Evolutionary conservation across 305 asterid genomes (phyloP), one percentile per base, ranked within the genome.

Genomic region (Fraxinus baroniana): DNA sequence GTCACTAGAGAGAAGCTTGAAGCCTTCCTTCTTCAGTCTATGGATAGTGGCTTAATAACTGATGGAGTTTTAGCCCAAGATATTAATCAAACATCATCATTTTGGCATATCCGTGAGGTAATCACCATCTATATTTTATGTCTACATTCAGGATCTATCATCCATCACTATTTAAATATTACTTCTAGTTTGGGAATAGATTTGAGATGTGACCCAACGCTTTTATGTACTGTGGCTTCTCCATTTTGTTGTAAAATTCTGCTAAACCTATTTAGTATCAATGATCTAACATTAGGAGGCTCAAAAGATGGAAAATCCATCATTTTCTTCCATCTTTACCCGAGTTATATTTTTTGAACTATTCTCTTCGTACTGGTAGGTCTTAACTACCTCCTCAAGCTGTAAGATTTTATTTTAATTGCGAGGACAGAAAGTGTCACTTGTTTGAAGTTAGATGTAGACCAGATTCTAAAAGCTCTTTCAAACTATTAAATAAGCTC

Each of bases 1-100:
- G 57, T 85, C 81, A 64, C 81, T 66, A 96, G 99, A 87, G 99
- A 94, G 91, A 96, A 92, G 92, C 97, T 96, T 44, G 98, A 94
- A 88, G 91, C 92, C 28, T 96, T 96, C 92, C 95, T 96, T 83
- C 89, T 91, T 84, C 90, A 88, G 82, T 87, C 95, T 73, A 89
- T 96, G 87, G 97, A 94, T 90, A 92, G 87, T 89, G 98, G 94
- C 79, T 79, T 96, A 90, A 78, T 96, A 86, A 88, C 91, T 68
- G 98, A 96, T 91, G 99, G 99, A 86, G 98, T 86, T 88, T 85
- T 96, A 86, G 98, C 99, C 39, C 99, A 96, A 90, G 99, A 96
- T 86, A 90, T 96, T 62, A 94, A 93, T 87, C 99, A 96, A 87
- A 94, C 94, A 84, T 94, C 97, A 82, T 91, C 98, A 33, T 94